Percentiles rank a stretch among this genome's conserved stretches.
Conservation (phyloP, 345 rosid genomes). For the Mercurialis annua region DNA sequence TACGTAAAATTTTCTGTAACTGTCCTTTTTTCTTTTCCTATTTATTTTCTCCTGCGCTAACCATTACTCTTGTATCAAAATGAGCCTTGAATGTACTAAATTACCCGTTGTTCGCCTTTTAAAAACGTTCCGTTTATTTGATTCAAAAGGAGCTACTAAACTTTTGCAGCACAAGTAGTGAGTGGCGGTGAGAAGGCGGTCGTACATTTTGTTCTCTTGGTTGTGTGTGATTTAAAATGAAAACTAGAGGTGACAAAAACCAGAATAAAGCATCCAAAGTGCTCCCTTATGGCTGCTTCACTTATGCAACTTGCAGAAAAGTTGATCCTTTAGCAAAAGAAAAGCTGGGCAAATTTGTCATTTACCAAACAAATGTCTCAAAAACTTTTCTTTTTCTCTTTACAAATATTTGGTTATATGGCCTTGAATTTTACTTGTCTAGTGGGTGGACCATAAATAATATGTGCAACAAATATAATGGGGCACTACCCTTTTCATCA, state of each 20-base stretch:
- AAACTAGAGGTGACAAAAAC: slow-evolving; percentile 13
- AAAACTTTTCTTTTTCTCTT: slow-evolving; percentile 2
- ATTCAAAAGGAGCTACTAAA: no score
- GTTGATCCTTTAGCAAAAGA: slow-evolving; percentile 17
- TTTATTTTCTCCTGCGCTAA: no score
- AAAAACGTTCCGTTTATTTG: no score
- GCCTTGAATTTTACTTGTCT: slow-evolving; percentile 32
- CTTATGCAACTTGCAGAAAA: slow-evolving; percentile 39
- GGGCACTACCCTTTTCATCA: slow-evolving; percentile 28
- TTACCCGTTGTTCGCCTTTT: no score
- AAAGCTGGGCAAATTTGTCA: slow-evolving; percentile 40
- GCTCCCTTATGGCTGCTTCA: no score
- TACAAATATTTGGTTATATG: slow-evolving; percentile 15
- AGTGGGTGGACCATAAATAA: slow-evolving; percentile 36
- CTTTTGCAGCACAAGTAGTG: no score
- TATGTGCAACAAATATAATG: slow-evolving; percentile 28
- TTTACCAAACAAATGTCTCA: slow-evolving; percentile 6
- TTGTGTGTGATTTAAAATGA: slow-evolving; percentile 22
- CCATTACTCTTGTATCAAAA: no score
- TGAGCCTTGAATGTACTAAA: no score
- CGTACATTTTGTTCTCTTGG: no score
- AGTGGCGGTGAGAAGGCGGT: no score
- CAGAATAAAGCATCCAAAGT: slow-evolving; percentile 34
- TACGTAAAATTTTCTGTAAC: no score
- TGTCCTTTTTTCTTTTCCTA: no score